Conservation (phyloP, 768 basidiomycete genomes). For the Piloderma croceum region DNA sequence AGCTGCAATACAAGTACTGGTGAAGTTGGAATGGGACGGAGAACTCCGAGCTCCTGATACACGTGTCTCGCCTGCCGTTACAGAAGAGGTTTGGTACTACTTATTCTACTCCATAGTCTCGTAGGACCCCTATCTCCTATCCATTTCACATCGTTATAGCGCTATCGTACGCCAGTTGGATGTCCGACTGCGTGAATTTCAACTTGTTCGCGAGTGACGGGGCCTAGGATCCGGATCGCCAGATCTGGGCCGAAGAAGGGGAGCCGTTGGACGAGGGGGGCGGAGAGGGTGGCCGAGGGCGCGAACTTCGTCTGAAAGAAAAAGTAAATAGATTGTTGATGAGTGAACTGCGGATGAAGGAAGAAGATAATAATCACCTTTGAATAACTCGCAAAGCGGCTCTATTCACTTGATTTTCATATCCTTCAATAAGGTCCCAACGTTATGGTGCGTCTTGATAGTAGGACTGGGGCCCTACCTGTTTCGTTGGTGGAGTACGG, state of each 20-base stretch:
- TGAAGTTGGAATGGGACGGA: too few species aligned
- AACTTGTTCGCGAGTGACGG: constrained; percentile 91
- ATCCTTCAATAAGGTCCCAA: constrained; percentile 90
- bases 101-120: too few species aligned
- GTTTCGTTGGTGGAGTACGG: too few species aligned
- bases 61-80: too few species aligned
- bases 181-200: too few species aligned
- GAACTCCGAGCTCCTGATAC: too few species aligned
- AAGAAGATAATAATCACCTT: constrained; percentile 53
- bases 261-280: constrained; percentile 90
- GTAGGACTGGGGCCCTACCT: constrained; percentile 97
- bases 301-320: constrained; percentile 81
- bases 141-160: too few species aligned
- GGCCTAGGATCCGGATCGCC: constrained; percentile 95
- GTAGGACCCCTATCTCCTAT: too few species aligned
- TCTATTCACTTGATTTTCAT: constrained; percentile 99
- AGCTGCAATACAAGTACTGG: too few species aligned
- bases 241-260: constrained; percentile 99
- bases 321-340: constrained; percentile 1
- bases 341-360: not conserved
- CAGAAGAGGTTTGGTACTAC: too few species aligned
- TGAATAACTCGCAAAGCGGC: constrained; percentile 95
- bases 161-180: too few species aligned
- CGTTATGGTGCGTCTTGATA: constrained; percentile 99
- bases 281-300: constrained; percentile 90